Evolutionary conservation across 805 yeast genomes (phyloP).

Genomic region (Candida lessepsii): DNA sequence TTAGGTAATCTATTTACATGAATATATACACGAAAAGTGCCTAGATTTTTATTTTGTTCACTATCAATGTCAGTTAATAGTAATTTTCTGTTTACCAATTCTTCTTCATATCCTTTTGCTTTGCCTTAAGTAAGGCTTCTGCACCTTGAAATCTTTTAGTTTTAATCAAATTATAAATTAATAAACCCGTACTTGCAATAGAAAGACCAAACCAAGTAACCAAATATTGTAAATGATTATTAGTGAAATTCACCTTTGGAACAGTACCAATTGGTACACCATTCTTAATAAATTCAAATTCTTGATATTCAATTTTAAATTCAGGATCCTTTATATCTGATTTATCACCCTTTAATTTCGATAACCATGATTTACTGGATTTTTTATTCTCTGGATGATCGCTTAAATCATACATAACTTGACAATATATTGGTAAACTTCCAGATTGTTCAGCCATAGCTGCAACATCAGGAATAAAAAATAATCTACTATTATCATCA

Average conservation of each 20-base stretch:
- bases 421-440: conserved; percentile 71
- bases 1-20: conserved; percentile 5
- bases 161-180: conserved; percentile 39
- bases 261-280: conserved; percentile 90
- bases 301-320: conserved; percentile 38
- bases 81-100: too few relatives aligned
- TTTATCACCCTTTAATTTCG: conserved; percentile 5
- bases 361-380: conserved; percentile 42
- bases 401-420: conserved; percentile 63
- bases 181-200: conserved; percentile 65
- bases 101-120: conserved; percentile 35
- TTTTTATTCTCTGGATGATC: conserved; percentile 57
- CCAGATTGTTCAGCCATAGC: conserved; percentile 74
- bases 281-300: conserved; percentile 58
- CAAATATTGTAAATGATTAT: conserved; percentile 88
- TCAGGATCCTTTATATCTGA: conserved; percentile 21
- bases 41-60: not conserved
- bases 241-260: conserved; percentile 79
- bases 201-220: conserved; percentile 95
- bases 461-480: conserved; percentile 76
- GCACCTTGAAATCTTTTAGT: conserved; percentile 32
- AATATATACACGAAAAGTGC: not conserved
- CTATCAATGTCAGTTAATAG: too few relatives aligned
- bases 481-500: conserved; percentile 63
- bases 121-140: conserved; percentile 40